These are phyloP conservation scores for Magnusiomyces tetraspermus DNA, from an alignment of 1,139 yeast species.

Conservation along the genomic window DNA sequence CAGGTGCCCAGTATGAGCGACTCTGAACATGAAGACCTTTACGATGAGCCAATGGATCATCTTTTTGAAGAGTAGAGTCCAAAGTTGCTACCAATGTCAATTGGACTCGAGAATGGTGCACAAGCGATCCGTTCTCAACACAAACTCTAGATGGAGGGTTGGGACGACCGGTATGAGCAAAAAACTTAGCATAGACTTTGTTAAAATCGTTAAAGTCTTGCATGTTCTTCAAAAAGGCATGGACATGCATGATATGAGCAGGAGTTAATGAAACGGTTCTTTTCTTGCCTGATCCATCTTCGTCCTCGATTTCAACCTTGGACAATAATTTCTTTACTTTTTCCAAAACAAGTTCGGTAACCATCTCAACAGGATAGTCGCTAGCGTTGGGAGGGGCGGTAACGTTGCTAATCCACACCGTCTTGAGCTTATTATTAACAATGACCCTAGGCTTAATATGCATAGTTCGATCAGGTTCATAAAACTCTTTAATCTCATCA, in stretches of 20 bases:
- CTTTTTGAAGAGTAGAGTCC: background rate
- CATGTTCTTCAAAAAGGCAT: slow-evolving; percentile 55
- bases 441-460: slow-evolving; percentile 3
- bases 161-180: slow-evolving; percentile 35
- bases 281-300: background rate
- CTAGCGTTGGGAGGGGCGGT: slow-evolving; percentile 3
- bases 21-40: slow-evolving; percentile 82
- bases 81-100: slow-evolving; percentile 22
- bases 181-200: slow-evolving; percentile 44
- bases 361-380: slow-evolving; percentile 4
- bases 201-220: slow-evolving; percentile 52
- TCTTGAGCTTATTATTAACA: background rate
- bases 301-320: background rate
- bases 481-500: background rate
- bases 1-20: slow-evolving; percentile 95
- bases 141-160: slow-evolving; percentile 88
- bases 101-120: slow-evolving; percentile 35
- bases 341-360: slow-evolving; percentile 1
- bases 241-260: slow-evolving; percentile 4
- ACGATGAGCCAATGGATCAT: slow-evolving; percentile 13
- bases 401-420: slow-evolving; percentile 3
- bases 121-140: slow-evolving; percentile 49
- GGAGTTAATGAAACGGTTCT: background rate
- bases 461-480: slow-evolving; percentile 3
- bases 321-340: background rate